Evolutionary conservation across 176 grass and related monocot genomes (phyloP).

Genomic region (Cymbopogon citratus): DNA sequence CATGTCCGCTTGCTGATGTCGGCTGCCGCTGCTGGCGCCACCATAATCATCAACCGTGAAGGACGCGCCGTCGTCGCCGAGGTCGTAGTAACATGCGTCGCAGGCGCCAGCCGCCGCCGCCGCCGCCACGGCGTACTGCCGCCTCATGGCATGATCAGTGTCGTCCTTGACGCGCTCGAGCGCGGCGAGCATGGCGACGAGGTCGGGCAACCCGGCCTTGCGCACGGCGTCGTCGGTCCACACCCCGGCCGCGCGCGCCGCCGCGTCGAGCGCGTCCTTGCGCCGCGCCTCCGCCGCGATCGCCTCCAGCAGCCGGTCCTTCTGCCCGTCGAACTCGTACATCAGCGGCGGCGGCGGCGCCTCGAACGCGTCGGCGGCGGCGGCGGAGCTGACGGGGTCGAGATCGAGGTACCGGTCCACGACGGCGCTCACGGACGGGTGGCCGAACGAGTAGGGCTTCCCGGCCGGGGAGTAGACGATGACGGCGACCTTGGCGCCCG

Average conservation of each 20-base stretch:
- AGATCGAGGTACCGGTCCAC: conserved; percentile 13
- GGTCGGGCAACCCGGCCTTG: neutral
- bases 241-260: conserved; percentile 3
- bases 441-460: conserved; percentile 40
- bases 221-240: conserved; percentile 19
- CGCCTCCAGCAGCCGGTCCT: neutral
- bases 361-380: neutral
- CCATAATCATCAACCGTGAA: neutral
- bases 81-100: neutral
- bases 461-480: conserved; percentile 59
- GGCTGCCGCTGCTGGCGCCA: too few relatives aligned
- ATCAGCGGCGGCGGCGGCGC: neutral
- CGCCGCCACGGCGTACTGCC: neutral
- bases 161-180: conserved; percentile 34
- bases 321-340: neutral
- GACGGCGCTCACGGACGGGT: conserved; percentile 43
- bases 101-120: neutral
- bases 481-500: conserved; percentile 47
- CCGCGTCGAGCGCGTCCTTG: conserved; percentile 18
- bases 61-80: neutral
- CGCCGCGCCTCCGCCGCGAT: conserved; percentile 10
- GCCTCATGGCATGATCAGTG: neutral
- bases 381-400: neutral
- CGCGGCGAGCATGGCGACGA: conserved; percentile 10
- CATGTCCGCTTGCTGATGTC: neutral